phyloP scores from a whole-genome alignment of 1,139 yeast genomes.

The Candida sanyaensis region DNA sequence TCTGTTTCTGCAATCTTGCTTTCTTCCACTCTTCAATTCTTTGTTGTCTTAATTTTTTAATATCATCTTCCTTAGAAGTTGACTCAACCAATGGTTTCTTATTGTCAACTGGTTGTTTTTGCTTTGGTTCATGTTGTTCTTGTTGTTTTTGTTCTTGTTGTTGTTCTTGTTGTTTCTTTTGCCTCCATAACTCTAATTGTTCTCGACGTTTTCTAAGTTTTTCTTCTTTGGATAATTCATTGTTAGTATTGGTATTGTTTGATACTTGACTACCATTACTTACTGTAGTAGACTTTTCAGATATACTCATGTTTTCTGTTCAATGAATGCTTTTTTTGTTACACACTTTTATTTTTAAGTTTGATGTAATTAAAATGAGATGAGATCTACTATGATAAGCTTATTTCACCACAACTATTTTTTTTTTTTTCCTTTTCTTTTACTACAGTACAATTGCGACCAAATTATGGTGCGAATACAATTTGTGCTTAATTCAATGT shows the following conservation, averaged over 20 bases:
- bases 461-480: too few relatives aligned
- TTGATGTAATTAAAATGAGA: not conserved
- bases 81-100: not conserved
- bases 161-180: slow-evolving; percentile 33
- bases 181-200: slow-evolving; percentile 43
- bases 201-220: slow-evolving; percentile 39
- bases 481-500: too few relatives aligned
- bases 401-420: not conserved
- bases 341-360: not conserved
- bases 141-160: not conserved
- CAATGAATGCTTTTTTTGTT: too few relatives aligned
- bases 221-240: slow-evolving; percentile 28
- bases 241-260: slow-evolving; percentile 12
- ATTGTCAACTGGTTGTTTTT: not conserved
- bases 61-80: slow-evolving; percentile 13
- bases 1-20: slow-evolving; percentile 21
- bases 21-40: slow-evolving; percentile 45
- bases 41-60: slow-evolving; percentile 25
- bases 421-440: not conserved
- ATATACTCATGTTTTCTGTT: slow-evolving; percentile 4
- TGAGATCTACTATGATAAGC: not conserved
- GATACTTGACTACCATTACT: slow-evolving; percentile 2
- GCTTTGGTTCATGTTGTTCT: too few relatives aligned
- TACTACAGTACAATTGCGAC: too few relatives aligned
- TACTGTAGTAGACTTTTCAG: not conserved